Base-by-base conservation (phyloP, 2,329 filamentous ascomycete genomes). In the Neofusicoccum sp. region DNA sequence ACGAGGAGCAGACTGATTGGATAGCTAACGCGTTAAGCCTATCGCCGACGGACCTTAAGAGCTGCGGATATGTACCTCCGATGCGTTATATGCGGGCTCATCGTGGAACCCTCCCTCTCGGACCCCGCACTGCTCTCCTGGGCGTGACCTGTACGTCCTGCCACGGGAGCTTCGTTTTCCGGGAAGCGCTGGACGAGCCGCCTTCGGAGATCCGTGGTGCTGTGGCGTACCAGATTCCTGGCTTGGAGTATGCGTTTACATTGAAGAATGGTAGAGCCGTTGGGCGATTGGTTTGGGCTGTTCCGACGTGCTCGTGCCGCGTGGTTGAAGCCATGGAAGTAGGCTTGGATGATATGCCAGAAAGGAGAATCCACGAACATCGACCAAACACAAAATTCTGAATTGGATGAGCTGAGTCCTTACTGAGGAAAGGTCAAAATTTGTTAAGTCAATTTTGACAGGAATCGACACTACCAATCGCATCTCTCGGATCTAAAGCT, bases 201-300 rank as follows among this genome's bases (percentile, higher is more conserved):
- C 38, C 20, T 8, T 34, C 53, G 3, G 40, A 57, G 4, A 33
- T 20, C 2, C n/a, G 12, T 4, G 53, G 53, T 3, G 40, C 53
- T 12, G 40, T 44, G 5, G 53, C 53, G 28, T 44, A 57, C 30
- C 40, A 40, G 3, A 57, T 57, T 57, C 53, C 28, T 12, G 28
- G 40, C 8, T 8, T 44, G 53, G n/a, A 44, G 2, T 44, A 34
- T n/a, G 8, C n/a, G 8, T 24, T 8, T 5, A 33, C 53, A 14
- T 11, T 14, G 11, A 26, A n/a, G 40, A 14, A 36, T 1, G 40
- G 11, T 11, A 24, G 5, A 3, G 11, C 44, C n/a, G 28, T 45
- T 24, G 53, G 53, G 3, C 53, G 53, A 7, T 44, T 57, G 53
- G 38, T 45, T 5, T 57, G 38, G 38, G 53, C 53, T n/a, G 24